Base-by-base conservation (phyloP, 73 alveolate genomes). In the Breviolum minutum region DNA sequence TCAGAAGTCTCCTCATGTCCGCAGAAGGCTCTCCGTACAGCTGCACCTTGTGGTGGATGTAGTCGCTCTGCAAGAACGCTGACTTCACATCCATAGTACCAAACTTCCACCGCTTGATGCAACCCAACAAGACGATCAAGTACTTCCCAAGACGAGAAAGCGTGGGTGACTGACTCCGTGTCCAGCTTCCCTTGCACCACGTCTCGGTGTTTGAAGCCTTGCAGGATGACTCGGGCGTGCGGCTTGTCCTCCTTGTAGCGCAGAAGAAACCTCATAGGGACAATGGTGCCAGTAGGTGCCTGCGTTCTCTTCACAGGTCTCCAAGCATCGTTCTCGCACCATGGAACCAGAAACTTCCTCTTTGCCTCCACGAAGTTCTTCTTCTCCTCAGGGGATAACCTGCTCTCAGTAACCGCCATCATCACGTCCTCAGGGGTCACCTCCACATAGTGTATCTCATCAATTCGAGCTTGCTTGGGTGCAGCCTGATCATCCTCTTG, bases 41-140 rank as follows among this genome's bases (percentile, higher is more conserved):
- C 79, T 69, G 19, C 79, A 85, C 70, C 29, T 85, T 77, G 8
- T 85, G 26, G n/a, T 54, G 54, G 26, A 85, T 62, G 94, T 85
- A 66, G 61, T 60, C 54, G 54, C 54, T 40, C 3, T 40, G 54
- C 3, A 40, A 3, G 54, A 40, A 40, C 5, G 54, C 54, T 3
- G 54, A 40, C 54, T 40, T 40, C 54, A 40, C 54, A 40, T 40
- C 54, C 3, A 40, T 40, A 40, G 54, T 40, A 2, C 54, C 54
- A 40, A 40, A 10, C 8, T 30, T n/a, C 88, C 88, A 80, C 24
- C 88, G 30, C 63, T 32, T 6, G 29, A 32, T 61, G 63, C 88
- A 29, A 27, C 88, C 17, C 63, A 80, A 64, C 30, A 80, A 64
- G 30, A 80, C 8, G 63, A 80, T 80, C 54, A 40, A 40, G 54